phyloP scores from a whole-genome alignment of 2,329 filamentous ascomycete species.

The Fusarium chlamydosporum region DNA sequence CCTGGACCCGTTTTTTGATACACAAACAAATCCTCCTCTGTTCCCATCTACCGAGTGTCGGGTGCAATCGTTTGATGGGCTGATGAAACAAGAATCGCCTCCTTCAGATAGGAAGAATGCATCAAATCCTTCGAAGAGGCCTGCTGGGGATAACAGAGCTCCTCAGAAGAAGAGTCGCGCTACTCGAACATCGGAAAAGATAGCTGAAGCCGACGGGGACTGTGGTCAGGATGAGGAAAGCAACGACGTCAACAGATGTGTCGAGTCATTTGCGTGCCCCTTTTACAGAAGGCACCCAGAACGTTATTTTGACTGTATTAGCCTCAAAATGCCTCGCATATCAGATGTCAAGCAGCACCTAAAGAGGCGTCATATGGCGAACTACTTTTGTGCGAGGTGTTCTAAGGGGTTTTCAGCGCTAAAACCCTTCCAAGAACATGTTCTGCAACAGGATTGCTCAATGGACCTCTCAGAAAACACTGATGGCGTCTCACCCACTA shows the following conservation, averaged over 20 bases:
- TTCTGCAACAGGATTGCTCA: neutral
- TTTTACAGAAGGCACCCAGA: conserved; percentile 13
- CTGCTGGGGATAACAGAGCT: neutral
- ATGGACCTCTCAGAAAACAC: neutral
- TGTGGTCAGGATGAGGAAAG: neutral
- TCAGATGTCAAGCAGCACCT: conserved; percentile 12
- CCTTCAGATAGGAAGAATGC: neutral
- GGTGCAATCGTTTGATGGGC: neutral
- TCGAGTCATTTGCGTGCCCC: conserved; percentile 9
- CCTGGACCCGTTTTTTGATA: conserved; percentile 1
- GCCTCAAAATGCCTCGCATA: conserved; percentile 4
- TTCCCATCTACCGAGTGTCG: neutral
- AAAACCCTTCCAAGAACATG: neutral
- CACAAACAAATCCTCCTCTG: neutral
- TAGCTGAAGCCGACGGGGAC: neutral
- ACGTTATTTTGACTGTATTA: conserved; percentile 9
- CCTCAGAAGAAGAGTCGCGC: conserved; percentile 10
- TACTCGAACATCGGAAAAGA: conserved; percentile 1
- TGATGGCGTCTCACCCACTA: neutral
- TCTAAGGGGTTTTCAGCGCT: neutral
- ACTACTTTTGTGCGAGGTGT: neutral
- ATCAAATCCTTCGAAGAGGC: neutral
- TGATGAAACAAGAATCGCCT: neutral
- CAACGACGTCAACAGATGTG: neutral
- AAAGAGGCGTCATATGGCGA: conserved; percentile 1